phyloP scores from a whole-genome alignment of 148 eudicot genomes.

The Vaccinium corymbosum region DNA sequence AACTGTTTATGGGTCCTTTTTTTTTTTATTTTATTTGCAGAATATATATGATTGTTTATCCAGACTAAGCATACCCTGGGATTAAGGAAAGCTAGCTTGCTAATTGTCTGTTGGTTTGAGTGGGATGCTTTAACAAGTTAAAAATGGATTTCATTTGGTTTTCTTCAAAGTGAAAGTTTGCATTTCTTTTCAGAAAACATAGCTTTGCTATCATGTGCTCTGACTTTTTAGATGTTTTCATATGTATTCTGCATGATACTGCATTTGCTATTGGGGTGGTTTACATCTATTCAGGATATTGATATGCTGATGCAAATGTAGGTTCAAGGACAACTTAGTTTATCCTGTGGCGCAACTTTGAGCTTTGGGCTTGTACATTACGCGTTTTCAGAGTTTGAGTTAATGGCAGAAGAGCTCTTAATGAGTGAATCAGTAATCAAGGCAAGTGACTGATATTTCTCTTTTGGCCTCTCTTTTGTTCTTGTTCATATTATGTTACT shows the following conservation, averaged over 20 bases:
- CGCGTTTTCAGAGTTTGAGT: conserved; percentile 79
- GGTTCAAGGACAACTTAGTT: conserved; percentile 92
- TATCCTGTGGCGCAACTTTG: conserved; percentile 69
- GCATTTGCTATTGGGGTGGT: not conserved
- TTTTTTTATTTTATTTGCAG: not conserved
- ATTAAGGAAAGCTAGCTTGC: not conserved
- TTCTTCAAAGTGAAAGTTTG: not conserved
- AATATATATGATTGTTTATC: not conserved
- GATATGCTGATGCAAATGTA: conserved; percentile 23
- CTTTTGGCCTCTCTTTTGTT: conserved; percentile 9
- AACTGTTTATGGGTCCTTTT: not conserved
- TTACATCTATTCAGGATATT: conserved; percentile 3
- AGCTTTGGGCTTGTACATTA: conserved; percentile 84
- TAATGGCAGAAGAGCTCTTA: conserved; percentile 91
- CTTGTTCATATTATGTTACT: not conserved
- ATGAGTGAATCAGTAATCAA: conserved; percentile 87
- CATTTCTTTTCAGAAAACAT: not conserved
- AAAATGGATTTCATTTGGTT: not conserved
- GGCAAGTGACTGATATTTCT: conserved; percentile 43
- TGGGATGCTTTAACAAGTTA: not conserved
- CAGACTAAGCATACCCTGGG: not conserved
- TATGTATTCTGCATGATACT: not conserved
- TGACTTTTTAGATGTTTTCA: not conserved
- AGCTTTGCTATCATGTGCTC: not conserved
- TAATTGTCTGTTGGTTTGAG: not conserved